These are phyloP conservation scores for Rhynchosporium graminicola DNA, from an alignment of 2,329 filamentous ascomycete genomes.

Conservation along the genomic window DNA sequence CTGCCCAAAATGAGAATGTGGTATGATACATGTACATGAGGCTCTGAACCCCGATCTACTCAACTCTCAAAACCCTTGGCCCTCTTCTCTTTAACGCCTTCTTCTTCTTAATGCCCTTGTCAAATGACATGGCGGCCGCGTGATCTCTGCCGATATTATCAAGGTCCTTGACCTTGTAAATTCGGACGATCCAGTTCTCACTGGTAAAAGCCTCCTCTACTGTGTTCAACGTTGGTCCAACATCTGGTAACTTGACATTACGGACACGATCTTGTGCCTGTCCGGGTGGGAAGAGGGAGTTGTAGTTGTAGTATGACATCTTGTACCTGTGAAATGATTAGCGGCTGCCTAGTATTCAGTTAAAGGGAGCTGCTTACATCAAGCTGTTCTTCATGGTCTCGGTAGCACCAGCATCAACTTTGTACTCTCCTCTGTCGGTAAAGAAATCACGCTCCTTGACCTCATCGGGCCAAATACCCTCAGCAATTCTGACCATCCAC, in stretches of 20 bases:
- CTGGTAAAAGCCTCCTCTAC: conserved; percentile 97
- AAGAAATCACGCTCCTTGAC: conserved; percentile 97
- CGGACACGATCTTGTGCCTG: conserved; percentile 91
- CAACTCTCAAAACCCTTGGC: conserved; percentile 69
- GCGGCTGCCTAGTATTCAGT: conserved; percentile 12
- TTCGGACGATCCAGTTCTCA: conserved; percentile 99
- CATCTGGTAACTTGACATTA: conserved; percentile 74
- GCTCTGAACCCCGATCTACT: conserved; percentile 50
- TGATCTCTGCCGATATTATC: conserved; percentile 95
- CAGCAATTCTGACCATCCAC: conserved; percentile 99
- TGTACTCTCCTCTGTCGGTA: conserved; percentile 89
- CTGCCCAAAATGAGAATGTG: conserved; percentile 24
- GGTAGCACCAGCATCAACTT: conserved; percentile 88
- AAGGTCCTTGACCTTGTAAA: conserved; percentile 99
- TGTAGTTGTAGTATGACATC: conserved; percentile 99
- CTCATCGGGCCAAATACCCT: conserved; percentile 99
- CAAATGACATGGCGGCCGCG: conserved; percentile 66
- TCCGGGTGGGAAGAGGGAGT: conserved; percentile 84
- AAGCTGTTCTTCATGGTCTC: conserved; percentile 99
- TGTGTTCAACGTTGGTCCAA: conserved; percentile 81
- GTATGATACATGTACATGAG: conserved; percentile 37
- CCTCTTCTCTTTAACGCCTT: conserved; percentile 71
- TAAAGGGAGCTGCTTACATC: conserved; percentile 66
- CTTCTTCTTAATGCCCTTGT: conserved; percentile 83
- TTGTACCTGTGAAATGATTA: conserved; percentile 74